Percentiles rank a stretch among this genome's conserved stretches.
Conservation (phyloP, 306 rosid genomes). For the Fragaria vesca region DNA sequence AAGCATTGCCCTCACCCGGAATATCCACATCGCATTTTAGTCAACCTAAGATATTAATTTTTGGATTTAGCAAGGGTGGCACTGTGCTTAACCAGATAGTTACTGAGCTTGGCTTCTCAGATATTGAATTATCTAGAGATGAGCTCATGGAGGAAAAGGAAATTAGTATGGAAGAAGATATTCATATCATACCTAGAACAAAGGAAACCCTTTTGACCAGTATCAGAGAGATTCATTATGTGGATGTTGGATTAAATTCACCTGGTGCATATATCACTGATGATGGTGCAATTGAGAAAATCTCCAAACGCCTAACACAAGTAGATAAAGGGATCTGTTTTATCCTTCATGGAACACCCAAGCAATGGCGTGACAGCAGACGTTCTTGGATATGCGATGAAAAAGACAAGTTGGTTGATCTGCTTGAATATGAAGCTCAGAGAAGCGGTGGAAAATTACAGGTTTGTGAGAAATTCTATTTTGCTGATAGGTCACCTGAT, state of each 20-base stretch:
- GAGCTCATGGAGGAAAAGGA: constrained; percentile 23
- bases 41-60: constrained; percentile 53
- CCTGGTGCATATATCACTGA: constrained; percentile 71
- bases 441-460: constrained; percentile 48
- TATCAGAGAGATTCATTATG: constrained; percentile 70
- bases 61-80: constrained; percentile 98
- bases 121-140: constrained; percentile 21
- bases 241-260: constrained; percentile 83
- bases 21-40: constrained; percentile 17
- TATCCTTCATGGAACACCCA: constrained; percentile 85
- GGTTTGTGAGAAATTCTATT: constrained; percentile 52
- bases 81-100: constrained; percentile 75
- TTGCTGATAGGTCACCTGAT: constrained; percentile 53
- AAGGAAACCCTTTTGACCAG: constrained; percentile 52
- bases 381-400: constrained; percentile 69
- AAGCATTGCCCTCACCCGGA: constrained; percentile 15
- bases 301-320: constrained; percentile 41
- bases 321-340: constrained; percentile 43
- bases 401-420: constrained; percentile 48
- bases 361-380: constrained; percentile 71
- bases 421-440: constrained; percentile 53
- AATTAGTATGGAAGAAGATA: constrained; percentile 20
- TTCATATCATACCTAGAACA: constrained; percentile 42
- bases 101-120: constrained; percentile 63
- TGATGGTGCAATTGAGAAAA: constrained; percentile 43